A percentile compares a stretch with the other conserved stretches of the same genome.
These are phyloP conservation scores for Ambrosia artemisiifolia DNA, from an alignment of 129 eudicot species.

Conservation along the genomic window DNA sequence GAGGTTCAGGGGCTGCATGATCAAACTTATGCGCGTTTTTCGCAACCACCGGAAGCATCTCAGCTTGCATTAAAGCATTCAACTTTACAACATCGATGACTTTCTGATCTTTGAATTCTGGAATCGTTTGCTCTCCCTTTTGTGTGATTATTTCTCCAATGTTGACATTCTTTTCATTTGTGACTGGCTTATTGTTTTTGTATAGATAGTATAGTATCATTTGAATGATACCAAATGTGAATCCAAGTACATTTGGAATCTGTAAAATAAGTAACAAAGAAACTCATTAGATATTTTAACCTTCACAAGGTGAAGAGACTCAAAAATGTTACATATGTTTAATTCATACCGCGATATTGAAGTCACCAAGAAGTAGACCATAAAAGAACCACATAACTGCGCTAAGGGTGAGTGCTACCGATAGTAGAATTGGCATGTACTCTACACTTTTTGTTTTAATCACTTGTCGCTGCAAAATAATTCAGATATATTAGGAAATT, in stretches of 20 bases:
- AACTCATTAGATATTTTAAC: not conserved
- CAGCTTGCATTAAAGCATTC: constrained; percentile 3
- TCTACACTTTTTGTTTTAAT: constrained; percentile 69
- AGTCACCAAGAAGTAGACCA: constrained; percentile 53
- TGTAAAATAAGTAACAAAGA: constrained; percentile 21
- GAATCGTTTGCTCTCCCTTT: constrained; percentile 24
- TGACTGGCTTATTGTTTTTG: constrained; percentile 35
- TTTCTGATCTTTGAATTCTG: constrained; percentile 40
- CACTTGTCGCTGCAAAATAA: constrained; percentile 56
- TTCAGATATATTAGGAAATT: not conserved
- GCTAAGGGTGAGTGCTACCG: constrained; percentile 60
- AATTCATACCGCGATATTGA: constrained; percentile 52
- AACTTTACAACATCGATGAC: constrained; percentile 40
- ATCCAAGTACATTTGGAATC: constrained; percentile 81
- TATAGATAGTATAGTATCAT: constrained; percentile 57
- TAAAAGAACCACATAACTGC: constrained; percentile 83
- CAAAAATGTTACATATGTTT: not conserved
- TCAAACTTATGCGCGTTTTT: not conserved
- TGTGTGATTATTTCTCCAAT: not conserved
- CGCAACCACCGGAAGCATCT: not conserved
- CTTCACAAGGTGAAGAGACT: not conserved
- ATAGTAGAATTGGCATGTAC: constrained; percentile 70
- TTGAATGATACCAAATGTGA: constrained; percentile 61
- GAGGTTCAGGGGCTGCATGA: not conserved
- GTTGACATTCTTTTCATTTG: constrained; percentile 14